Evolutionary conservation across 495 filamentous ascomycete genomes (phyloP).

Genomic region (Elasticomyces elasticus): DNA sequence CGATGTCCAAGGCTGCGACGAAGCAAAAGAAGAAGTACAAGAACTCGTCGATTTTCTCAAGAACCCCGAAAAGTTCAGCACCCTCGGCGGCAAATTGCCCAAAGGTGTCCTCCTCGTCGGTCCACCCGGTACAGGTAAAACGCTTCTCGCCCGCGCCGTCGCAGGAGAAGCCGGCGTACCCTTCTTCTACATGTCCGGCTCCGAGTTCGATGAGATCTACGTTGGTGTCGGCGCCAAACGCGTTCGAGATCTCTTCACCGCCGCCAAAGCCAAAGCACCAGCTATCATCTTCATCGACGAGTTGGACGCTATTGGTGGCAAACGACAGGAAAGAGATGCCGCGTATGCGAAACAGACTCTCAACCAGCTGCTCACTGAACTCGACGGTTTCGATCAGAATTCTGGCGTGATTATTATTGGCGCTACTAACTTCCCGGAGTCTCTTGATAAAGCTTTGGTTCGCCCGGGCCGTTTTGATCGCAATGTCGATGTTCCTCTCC

Average conservation of each 20-base stretch:
- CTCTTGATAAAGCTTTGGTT: slow-evolving; percentile 88
- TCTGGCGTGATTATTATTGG: slow-evolving; percentile 90
- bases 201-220: slow-evolving; percentile 96
- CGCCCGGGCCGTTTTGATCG: slow-evolving; percentile 93
- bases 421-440: slow-evolving; percentile 90
- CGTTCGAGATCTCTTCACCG: slow-evolving; percentile 86
- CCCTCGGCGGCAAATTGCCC: slow-evolving; percentile 86
- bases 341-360: slow-evolving; percentile 96
- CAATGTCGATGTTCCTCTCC: slow-evolving; percentile 75
- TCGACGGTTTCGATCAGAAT: slow-evolving; percentile 91
- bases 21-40: slow-evolving; percentile 95
- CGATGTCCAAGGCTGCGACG: slow-evolving; percentile 95
- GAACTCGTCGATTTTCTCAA: slow-evolving; percentile 93
- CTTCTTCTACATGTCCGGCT: slow-evolving; percentile 99
- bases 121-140: slow-evolving; percentile 95
- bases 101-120: slow-evolving; percentile 94
- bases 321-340: slow-evolving; percentile 84
- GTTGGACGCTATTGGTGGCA: slow-evolving; percentile 89
- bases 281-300: slow-evolving; percentile 99
- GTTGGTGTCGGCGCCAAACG: slow-evolving; percentile 97
- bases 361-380: slow-evolving; percentile 94
- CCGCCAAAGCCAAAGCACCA: slow-evolving; percentile 79
- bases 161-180: slow-evolving; percentile 95
- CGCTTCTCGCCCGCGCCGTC: slow-evolving; percentile 89
- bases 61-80: slow-evolving; percentile 82